These are phyloP conservation scores for Ailanthus altissimus DNA, from an alignment of 345 rosid genomes.

Conservation along the genomic window DNA sequence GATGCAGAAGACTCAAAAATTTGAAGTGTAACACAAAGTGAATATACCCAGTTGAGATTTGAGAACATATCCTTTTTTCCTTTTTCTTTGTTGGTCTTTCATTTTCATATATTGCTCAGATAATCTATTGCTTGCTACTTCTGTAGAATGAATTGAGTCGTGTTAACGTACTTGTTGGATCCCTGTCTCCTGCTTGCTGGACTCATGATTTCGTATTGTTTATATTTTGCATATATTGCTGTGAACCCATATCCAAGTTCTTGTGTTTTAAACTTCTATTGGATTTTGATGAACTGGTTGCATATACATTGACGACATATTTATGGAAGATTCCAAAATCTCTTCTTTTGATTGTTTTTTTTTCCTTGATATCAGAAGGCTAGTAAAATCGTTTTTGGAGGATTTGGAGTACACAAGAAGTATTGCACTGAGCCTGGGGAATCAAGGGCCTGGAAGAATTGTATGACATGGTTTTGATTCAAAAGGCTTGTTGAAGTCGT, in stretches of 20 bases:
- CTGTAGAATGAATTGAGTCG: neutral
- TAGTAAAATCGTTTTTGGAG: conserved; percentile 9
- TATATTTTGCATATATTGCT: neutral
- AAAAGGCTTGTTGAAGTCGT: conserved; percentile 27
- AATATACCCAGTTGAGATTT: neutral
- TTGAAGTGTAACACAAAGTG: neutral
- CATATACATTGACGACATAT: neutral
- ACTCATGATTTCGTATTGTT: neutral
- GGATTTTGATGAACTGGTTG: conserved; percentile 7
- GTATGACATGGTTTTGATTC: conserved; percentile 14
- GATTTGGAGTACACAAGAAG: conserved; percentile 5
- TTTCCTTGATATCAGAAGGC: conserved; percentile 16
- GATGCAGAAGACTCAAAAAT: neutral
- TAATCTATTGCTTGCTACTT: neutral
- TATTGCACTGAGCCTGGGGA: conserved; percentile 15
- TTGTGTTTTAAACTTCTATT: neutral
- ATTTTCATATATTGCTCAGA: neutral
- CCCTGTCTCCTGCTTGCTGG: neutral
- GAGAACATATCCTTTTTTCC: neutral
- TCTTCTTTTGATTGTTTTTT: neutral
- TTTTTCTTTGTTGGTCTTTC: neutral
- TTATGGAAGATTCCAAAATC: neutral
- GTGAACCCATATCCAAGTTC: neutral
- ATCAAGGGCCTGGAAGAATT: conserved; percentile 22
- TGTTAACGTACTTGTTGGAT: conserved; percentile 11